Conservation (phyloP, 495 filamentous ascomycete genomes). For the Neurospora hispaniola region DNA sequence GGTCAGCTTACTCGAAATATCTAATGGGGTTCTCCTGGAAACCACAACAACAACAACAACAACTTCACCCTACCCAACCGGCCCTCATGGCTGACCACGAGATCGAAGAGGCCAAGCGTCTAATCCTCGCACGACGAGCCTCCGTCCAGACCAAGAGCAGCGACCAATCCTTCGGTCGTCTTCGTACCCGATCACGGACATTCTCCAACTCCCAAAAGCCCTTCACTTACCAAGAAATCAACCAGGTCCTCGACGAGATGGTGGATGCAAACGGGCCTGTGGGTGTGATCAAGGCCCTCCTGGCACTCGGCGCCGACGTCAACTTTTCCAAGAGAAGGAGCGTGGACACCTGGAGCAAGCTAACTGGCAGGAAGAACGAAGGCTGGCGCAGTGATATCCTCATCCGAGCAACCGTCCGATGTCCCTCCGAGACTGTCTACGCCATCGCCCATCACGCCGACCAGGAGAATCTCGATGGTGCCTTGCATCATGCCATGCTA, state of each 20-base stretch:
- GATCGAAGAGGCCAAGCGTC: slow-evolving; percentile 15
- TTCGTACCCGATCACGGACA: not conserved
- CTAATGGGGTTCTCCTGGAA: not conserved
- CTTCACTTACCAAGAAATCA: slow-evolving; percentile 20
- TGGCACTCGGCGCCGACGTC: slow-evolving; percentile 22
- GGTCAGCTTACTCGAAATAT: not conserved
- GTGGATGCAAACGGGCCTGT: slow-evolving; percentile 18
- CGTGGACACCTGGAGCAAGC: slow-evolving; percentile 12
- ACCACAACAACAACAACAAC: not conserved
- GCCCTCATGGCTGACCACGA: slow-evolving; percentile 11
- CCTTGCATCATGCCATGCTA: slow-evolving; percentile 19
- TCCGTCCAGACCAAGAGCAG: slow-evolving; percentile 5
- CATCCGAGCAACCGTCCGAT: slow-evolving; percentile 16
- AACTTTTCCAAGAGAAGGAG: slow-evolving; percentile 18
- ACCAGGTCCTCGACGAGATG: slow-evolving; percentile 18
- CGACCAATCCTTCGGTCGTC: slow-evolving; percentile 10
- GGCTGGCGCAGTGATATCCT: slow-evolving; percentile 19
- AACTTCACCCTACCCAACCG: not conserved
- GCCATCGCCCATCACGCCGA: slow-evolving; percentile 19
- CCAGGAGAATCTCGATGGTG: slow-evolving; percentile 22
- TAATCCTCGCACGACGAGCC: slow-evolving; percentile 17
- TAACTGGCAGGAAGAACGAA: slow-evolving; percentile 9
- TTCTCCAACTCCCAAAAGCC: slow-evolving; percentile 3
- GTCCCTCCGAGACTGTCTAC: slow-evolving; percentile 17
- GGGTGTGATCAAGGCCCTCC: slow-evolving; percentile 18